Conservation (phyloP, 192 early-diverging fungal species). For the Backusella westeae region DNA sequence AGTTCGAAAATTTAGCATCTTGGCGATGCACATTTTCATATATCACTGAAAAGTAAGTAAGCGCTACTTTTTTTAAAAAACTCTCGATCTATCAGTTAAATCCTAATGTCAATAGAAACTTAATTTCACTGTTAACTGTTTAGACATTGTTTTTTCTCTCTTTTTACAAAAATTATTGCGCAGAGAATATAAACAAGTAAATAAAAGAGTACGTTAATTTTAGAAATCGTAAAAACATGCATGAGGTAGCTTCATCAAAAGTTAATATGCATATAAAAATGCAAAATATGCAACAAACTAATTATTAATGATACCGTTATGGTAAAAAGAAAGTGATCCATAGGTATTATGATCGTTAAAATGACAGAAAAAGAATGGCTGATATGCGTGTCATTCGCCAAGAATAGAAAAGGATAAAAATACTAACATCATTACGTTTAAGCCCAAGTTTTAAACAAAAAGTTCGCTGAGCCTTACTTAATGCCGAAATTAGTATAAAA, state of each 20-base stretch:
- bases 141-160: background rate
- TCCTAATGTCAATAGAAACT: background rate
- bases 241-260: background rate
- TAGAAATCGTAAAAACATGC: background rate
- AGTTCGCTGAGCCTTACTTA: background rate
- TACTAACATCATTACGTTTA: background rate
- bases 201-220: background rate
- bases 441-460: background rate
- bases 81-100: background rate
- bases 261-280: background rate
- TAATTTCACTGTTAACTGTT: background rate
- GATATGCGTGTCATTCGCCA: background rate
- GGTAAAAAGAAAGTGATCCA: background rate
- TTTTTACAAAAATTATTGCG: background rate
- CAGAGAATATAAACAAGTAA: background rate
- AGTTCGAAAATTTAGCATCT: background rate
- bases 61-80: background rate
- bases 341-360: background rate
- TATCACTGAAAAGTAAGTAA: background rate
- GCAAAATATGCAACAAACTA: background rate
- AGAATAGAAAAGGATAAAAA: background rate
- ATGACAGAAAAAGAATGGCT: background rate
- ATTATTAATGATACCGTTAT: background rate
- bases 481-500: constrained; percentile 2
- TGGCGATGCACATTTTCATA: background rate